Conservation (phyloP, 1,284 basidiomycete species). For the Mrakiaceae sp. region DNA sequence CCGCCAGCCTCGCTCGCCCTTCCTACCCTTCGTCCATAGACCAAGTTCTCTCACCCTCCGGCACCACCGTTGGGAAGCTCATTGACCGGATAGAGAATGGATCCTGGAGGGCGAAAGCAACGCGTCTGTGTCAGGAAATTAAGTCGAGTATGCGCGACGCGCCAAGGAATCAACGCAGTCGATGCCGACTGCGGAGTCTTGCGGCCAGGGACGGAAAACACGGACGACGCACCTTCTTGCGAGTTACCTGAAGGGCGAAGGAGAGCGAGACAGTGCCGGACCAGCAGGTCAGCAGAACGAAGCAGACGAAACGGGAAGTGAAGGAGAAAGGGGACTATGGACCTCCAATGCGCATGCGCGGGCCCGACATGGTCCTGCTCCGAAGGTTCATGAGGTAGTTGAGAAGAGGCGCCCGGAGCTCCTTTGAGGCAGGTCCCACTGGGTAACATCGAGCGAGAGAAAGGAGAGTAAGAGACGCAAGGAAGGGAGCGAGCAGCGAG, state of each 20-base stretch:
- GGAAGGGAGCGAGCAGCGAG: not conserved
- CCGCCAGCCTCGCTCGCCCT: not conserved
- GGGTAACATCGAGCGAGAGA: not conserved
- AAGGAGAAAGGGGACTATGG: too few species aligned
- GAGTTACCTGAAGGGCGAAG: constrained; percentile 45
- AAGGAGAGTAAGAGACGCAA: not conserved
- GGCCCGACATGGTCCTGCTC: constrained; percentile 45
- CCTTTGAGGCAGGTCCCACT: constrained; percentile 8
- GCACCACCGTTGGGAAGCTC: constrained; percentile 5
- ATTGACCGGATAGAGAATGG: constrained; percentile 4
- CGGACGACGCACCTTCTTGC: constrained; percentile 46
- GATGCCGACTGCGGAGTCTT: constrained; percentile 31
- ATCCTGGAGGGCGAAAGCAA: not conserved
- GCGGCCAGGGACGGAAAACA: constrained; percentile 33
- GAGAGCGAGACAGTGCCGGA: too few species aligned
- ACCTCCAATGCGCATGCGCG: constrained; percentile 51
- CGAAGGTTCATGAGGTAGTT: constrained; percentile 58
- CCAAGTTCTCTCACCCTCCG: constrained; percentile 1
- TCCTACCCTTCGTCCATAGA: not conserved
- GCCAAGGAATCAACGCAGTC: too few species aligned
- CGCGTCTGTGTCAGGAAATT: too few species aligned
- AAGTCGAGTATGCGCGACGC: too few species aligned
- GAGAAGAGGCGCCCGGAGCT: constrained; percentile 45
- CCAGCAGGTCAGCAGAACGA: too few species aligned
- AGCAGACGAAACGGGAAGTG: too few species aligned